A percentile compares a stretch with the other conserved stretches of the same genome.
Evolutionary conservation across 164 flowering plant genomes (phyloP).

Genomic region (Kalanchoe fedtschenkoi): DNA sequence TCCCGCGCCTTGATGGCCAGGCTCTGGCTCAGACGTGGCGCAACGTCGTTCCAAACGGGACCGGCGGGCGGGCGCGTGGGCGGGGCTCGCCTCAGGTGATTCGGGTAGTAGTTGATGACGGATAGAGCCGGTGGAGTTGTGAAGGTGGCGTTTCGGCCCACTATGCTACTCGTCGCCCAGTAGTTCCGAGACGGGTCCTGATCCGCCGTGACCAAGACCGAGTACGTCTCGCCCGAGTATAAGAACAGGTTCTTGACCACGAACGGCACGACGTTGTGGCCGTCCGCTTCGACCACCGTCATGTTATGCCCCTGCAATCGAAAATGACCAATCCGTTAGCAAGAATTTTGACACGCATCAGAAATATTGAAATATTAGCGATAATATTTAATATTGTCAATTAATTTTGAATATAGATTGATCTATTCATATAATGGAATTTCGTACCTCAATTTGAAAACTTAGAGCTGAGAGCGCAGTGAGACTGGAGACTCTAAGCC

Average conservation of each 20-base stretch:
- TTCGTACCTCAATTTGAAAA: conserved; percentile 61
- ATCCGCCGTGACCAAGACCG: conserved; percentile 56
- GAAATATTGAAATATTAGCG: too few relatives aligned
- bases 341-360: too few relatives aligned
- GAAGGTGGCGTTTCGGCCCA: conserved; percentile 25
- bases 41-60: conserved; percentile 48
- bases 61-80: conserved; percentile 35
- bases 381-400: too few relatives aligned
- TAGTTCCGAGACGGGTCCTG: conserved; percentile 64
- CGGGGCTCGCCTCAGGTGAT: conserved; percentile 45
- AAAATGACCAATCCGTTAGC: background rate
- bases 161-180: conserved; percentile 44
- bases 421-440: background rate
- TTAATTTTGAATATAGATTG: background rate
- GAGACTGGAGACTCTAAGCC: conserved; percentile 59
- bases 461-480: conserved; percentile 70
- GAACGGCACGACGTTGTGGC: conserved; percentile 74
- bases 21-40: conserved; percentile 32
- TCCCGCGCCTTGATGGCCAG: conserved; percentile 36
- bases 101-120: conserved; percentile 68
- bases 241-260: conserved; percentile 48
- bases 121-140: conserved; percentile 48
- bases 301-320: conserved; percentile 60
- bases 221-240: conserved; percentile 84
- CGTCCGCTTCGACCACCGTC: conserved; percentile 91